Evolutionary conservation across 768 basidiomycete species (phyloP).

Genomic region (Tephrocybe sp.): DNA sequence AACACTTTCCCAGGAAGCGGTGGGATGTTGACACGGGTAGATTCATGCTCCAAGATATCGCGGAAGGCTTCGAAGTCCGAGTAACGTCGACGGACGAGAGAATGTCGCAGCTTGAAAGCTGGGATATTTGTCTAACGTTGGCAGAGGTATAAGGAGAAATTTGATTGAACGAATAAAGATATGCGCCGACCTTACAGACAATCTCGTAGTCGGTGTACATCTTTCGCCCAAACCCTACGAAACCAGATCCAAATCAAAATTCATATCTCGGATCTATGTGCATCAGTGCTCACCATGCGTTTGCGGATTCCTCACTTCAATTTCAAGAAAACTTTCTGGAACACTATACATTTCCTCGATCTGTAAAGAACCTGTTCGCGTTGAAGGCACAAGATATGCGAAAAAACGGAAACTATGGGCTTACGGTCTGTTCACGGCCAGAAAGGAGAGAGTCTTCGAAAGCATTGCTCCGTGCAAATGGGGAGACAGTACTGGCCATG

Average conservation of each 20-base stretch:
- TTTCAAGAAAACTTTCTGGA: slow-evolving; percentile 95
- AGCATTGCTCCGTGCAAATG: slow-evolving; percentile 58
- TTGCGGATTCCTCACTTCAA: slow-evolving; percentile 95
- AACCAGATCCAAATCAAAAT: background rate
- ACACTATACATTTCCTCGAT: slow-evolving; percentile 99
- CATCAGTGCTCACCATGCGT: slow-evolving; percentile 69
- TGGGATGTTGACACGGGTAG: slow-evolving; percentile 96
- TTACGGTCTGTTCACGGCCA: slow-evolving; percentile 59
- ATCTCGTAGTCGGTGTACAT: slow-evolving; percentile 99
- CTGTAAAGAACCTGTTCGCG: slow-evolving; percentile 39
- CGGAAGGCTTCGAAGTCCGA: slow-evolving; percentile 96
- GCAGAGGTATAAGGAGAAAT: background rate
- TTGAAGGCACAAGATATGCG: slow-evolving; percentile 21
- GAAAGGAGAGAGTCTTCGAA: slow-evolving; percentile 52
- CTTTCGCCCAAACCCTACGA: slow-evolving; percentile 88
- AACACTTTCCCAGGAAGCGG: slow-evolving; percentile 97
- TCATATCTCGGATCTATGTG: background rate
- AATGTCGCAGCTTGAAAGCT: slow-evolving; percentile 96
- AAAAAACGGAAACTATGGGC: slow-evolving; percentile 18
- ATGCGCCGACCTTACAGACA: slow-evolving; percentile 78
- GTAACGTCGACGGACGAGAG: slow-evolving; percentile 83
- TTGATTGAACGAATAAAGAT: background rate
- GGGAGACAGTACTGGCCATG: slow-evolving; percentile 47
- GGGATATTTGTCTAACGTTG: slow-evolving; percentile 93
- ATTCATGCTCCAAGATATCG: slow-evolving; percentile 96